phyloP scores from a whole-genome alignment of 2,329 filamentous ascomycete genomes.

The Myriosclerotinia duriaeana region DNA sequence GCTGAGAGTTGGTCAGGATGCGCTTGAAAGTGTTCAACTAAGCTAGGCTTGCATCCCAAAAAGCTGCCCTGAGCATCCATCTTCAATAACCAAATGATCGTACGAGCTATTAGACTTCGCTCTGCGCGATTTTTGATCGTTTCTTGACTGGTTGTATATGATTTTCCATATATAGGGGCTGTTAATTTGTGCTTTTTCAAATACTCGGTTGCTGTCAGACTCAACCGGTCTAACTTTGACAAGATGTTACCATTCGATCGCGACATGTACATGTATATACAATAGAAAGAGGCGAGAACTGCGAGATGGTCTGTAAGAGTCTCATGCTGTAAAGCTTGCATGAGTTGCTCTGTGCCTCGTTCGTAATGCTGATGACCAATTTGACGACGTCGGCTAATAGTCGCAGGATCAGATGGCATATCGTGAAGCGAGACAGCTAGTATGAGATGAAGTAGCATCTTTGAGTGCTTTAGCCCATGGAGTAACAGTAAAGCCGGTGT shows the following conservation, averaged over 20 bases:
- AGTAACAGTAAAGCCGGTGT: constrained; percentile 41
- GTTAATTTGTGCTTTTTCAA: constrained; percentile 13
- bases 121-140: neutral
- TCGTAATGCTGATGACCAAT: constrained; percentile 25
- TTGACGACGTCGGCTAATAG: neutral
- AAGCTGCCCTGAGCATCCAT: constrained; percentile 28
- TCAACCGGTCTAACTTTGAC: constrained; percentile 25
- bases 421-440: constrained; percentile 22
- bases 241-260: constrained; percentile 1
- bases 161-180: neutral
- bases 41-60: constrained; percentile 24
- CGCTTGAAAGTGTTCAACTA: constrained; percentile 24
- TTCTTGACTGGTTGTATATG: neutral
- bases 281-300: constrained; percentile 24
- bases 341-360: constrained; percentile 23
- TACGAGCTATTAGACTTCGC: constrained; percentile 24
- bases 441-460: constrained; percentile 19
- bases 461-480: constrained; percentile 43
- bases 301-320: constrained; percentile 13
- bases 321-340: constrained; percentile 15
- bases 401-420: neutral
- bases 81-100: constrained; percentile 27
- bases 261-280: constrained; percentile 25
- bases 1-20: constrained; percentile 12
- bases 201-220: constrained; percentile 16